A percentile compares a stretch with the other conserved stretches of the same genome.
Conservation (phyloP, 129 eudicot species). For the Centrapalus pauciflorus region DNA sequence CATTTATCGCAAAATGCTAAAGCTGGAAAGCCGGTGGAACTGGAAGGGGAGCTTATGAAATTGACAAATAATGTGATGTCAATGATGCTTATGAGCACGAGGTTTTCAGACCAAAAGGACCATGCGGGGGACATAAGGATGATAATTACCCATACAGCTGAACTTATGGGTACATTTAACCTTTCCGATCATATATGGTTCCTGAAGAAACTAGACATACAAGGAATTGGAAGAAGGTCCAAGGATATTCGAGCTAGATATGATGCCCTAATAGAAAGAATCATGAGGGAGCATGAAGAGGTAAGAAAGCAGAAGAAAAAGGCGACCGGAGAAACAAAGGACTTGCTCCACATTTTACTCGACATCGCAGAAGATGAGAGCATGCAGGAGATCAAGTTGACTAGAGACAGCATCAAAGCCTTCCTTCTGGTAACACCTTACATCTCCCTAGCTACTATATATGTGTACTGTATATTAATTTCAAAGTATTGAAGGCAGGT, state of each 20-base stretch:
- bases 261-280: constrained; percentile 38
- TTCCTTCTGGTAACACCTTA: constrained; percentile 37
- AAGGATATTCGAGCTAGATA: constrained; percentile 21
- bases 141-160: constrained; percentile 25
- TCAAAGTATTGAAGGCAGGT: too few relatives aligned
- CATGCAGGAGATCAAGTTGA: constrained; percentile 22
- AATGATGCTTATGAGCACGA: constrained; percentile 38
- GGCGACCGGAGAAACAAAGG: constrained; percentile 18
- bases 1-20: constrained; percentile 8
- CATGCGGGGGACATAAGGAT: constrained; percentile 34
- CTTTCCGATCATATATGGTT: constrained; percentile 38
- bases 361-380: constrained; percentile 34
- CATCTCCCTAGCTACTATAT: too few relatives aligned
- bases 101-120: constrained; percentile 34
- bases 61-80: constrained; percentile 38
- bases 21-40: constrained; percentile 21
- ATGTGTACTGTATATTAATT: too few relatives aligned
- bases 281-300: constrained; percentile 35
- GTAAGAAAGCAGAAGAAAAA: constrained; percentile 27
- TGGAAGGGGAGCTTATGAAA: constrained; percentile 35
- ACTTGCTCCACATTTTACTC: constrained; percentile 44
- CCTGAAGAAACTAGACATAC: constrained; percentile 44
- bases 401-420: constrained; percentile 37
- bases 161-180: constrained; percentile 38
- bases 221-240: constrained; percentile 33